These are phyloP conservation scores for Piloderma croceum DNA, from an alignment of 768 basidiomycete species.

Conservation along the genomic window DNA sequence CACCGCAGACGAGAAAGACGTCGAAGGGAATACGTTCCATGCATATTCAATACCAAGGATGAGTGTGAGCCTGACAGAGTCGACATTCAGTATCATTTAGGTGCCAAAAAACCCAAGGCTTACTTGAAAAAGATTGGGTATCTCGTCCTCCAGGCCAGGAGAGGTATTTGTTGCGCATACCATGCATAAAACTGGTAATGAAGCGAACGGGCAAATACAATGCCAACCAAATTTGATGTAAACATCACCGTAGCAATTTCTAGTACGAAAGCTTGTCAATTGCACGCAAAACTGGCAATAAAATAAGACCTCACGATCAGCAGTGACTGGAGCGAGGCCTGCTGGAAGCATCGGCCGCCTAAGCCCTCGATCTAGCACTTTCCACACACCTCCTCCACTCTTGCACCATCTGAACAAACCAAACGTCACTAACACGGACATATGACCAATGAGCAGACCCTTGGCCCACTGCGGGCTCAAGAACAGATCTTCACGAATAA, in stretches of 20 bases:
- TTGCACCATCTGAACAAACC: constrained; percentile 74
- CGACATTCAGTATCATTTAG: constrained; percentile 6
- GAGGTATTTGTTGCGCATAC: constrained; percentile 90
- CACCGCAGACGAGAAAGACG: constrained; percentile 52
- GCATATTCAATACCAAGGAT: constrained; percentile 69
- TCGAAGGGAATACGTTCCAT: constrained; percentile 88
- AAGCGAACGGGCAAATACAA: constrained; percentile 86
- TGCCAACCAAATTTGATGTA: constrained; percentile 89
- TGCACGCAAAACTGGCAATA: not conserved
- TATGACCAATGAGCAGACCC: constrained; percentile 62
- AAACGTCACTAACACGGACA: constrained; percentile 53
- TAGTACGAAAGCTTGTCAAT: constrained; percentile 34
- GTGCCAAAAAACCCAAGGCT: constrained; percentile 18
- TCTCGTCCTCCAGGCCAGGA: constrained; percentile 69
- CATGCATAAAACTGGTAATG: constrained; percentile 99
- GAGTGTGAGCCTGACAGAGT: constrained; percentile 46
- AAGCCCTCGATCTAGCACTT: constrained; percentile 51
- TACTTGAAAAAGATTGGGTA: constrained; percentile 62
- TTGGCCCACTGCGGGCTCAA: constrained; percentile 56
- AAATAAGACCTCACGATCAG: constrained; percentile 54
- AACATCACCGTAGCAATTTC: constrained; percentile 79
- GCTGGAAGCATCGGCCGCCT: constrained; percentile 47
- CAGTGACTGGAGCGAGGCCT: constrained; percentile 38
- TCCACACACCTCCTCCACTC: constrained; percentile 59
- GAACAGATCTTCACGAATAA: constrained; percentile 74